phyloP scores from a whole-genome alignment of 192 early-diverging fungal species.

The Backusella parvicylindrica region DNA sequence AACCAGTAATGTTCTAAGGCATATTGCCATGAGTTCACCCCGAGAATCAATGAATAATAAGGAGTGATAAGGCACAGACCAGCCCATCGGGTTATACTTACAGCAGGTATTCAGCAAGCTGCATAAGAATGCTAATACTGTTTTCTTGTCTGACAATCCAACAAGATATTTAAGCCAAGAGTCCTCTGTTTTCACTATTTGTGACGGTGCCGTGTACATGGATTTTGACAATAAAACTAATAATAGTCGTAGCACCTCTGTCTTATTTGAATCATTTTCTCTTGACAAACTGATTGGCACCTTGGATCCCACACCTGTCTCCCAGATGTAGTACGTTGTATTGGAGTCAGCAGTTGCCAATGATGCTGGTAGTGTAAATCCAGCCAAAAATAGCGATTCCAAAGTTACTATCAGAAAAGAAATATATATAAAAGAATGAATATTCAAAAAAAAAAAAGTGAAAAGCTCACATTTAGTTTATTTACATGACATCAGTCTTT shows the following conservation, averaged over 20 bases:
- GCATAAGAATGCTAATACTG: conserved; percentile 75
- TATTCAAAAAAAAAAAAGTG: background rate
- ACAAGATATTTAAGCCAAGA: conserved; percentile 55
- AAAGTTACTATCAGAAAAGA: conserved; percentile 17
- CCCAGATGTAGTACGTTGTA: conserved; percentile 71
- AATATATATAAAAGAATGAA: background rate
- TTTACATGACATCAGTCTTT: conserved; percentile 46
- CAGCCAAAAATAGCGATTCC: conserved; percentile 61
- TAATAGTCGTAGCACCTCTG: conserved; percentile 77
- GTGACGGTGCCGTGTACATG: conserved; percentile 66
- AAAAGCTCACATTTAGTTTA: background rate
- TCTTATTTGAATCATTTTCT: conserved; percentile 64
- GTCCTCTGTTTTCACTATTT: conserved; percentile 46
- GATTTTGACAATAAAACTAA: conserved; percentile 73
- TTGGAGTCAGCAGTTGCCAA: conserved; percentile 26
- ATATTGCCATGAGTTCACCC: conserved; percentile 68
- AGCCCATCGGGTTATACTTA: conserved; percentile 80
- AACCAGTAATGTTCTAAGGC: conserved; percentile 60
- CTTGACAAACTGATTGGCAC: conserved; percentile 61
- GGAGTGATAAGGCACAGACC: conserved; percentile 84
- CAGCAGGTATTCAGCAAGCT: conserved; percentile 82
- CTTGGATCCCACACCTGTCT: conserved; percentile 73
- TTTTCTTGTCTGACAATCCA: conserved; percentile 56
- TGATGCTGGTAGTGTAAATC: conserved; percentile 65
- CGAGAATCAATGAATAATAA: conserved; percentile 67